Evolutionary conservation across 2,329 filamentous ascomycete species (phyloP), one percentile per base, ranked within the genome.

Genomic region (Cladosporium sp.): DNA sequence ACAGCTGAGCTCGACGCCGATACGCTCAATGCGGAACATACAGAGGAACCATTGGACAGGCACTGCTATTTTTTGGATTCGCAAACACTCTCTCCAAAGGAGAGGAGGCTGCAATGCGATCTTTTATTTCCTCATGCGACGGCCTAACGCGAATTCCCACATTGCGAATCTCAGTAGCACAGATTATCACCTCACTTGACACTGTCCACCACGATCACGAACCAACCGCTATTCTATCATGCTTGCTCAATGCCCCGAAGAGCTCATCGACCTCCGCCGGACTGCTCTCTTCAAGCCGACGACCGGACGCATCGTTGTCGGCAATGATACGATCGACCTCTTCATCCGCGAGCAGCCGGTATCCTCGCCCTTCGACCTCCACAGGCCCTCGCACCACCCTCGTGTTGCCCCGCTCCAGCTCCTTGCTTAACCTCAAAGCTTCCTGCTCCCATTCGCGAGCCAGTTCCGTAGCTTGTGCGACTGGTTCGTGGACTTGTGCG

Each of bases 161-260:
- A n/a, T n/a, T n/a, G n/a, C n/a, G n/a, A n/a, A n/a, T n/a, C n/a
- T n/a, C n/a, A n/a, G n/a, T n/a, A n/a, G n/a, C n/a, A n/a, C n/a
- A n/a, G n/a, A n/a, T n/a, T n/a, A 23, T 21, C 39, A 13, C 1
- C 10, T 8, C 1, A 2, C n/a, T 46, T 8, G 39, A 46, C 7
- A 7, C n/a, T 3, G 0, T 11, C 3, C 1, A 1, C n/a, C 39
- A 5, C 3, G 4, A 46, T 13, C n/a, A 21, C n/a, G n/a, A 3
- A 46, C 8, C 8, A 5, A 4, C 3, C 10, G 4, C 39, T 4
- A 46, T 21, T 7, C n/a, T 46, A 10, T n/a, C n/a, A 13, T n/a
- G 21, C n/a, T 46, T 13, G 39, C 39, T 10, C n/a, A 46, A 46
- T 13, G 39, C 39, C 8, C 18, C 18, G 10, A 46, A 46, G n/a